Conservation (phyloP, 176 grass and related monocot genomes). For the Zoysia japonica region DNA sequence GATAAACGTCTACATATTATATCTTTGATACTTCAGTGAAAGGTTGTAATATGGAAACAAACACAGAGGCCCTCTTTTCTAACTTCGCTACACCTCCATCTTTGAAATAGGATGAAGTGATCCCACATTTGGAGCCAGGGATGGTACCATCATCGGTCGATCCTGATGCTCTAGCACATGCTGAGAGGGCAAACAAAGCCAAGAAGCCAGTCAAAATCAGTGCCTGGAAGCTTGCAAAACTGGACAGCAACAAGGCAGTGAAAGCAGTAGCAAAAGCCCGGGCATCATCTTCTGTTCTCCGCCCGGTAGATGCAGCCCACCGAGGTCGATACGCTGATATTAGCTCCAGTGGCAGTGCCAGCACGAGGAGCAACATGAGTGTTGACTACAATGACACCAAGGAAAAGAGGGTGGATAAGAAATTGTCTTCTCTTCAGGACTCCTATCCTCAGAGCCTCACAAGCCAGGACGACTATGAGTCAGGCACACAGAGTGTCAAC, state of each 20-base stretch:
- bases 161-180: constrained; percentile 51
- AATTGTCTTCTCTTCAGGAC: constrained; percentile 43
- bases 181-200: constrained; percentile 60
- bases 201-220: constrained; percentile 88
- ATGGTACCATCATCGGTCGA: constrained; percentile 73
- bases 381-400: constrained; percentile 41
- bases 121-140: constrained; percentile 75
- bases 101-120: constrained; percentile 69
- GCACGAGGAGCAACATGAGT: constrained; percentile 63
- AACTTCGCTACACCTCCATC: constrained; percentile 20
- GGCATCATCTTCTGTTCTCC: constrained; percentile 79
- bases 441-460: constrained; percentile 58
- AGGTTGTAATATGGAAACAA: neutral
- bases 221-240: constrained; percentile 90
- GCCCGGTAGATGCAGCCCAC: constrained; percentile 48
- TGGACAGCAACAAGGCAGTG: constrained; percentile 70
- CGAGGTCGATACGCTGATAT: constrained; percentile 40
- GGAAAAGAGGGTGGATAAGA: constrained; percentile 44
- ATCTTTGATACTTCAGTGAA: neutral
- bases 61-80: neutral
- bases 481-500: constrained; percentile 54
- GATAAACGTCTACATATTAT: neutral
- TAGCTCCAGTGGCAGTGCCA: constrained; percentile 61
- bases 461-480: constrained; percentile 63
- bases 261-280: constrained; percentile 72